Evolutionary conservation across 257 asterid species (phyloP).

Genomic region (Sherardia arvensis): DNA sequence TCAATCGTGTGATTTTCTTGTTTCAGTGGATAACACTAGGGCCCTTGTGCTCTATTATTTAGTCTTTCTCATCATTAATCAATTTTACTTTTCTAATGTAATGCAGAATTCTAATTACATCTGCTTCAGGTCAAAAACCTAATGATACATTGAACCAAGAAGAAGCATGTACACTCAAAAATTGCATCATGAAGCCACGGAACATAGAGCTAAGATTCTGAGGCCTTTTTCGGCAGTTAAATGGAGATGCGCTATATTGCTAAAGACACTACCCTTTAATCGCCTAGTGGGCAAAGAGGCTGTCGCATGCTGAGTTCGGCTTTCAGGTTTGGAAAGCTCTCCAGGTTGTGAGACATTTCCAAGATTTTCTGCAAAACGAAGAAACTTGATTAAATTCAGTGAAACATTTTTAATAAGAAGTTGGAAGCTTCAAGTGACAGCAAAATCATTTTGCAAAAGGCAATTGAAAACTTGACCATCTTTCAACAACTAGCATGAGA

Average conservation of each 20-base stretch:
- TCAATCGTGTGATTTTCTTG: constrained; percentile 6
- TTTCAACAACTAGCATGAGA: not conserved
- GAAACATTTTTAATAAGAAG: not conserved
- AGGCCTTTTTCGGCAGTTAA: too few species aligned
- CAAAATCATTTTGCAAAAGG: not conserved
- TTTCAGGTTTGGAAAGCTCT: constrained; percentile 56
- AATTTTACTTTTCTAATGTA: not conserved
- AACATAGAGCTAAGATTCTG: not conserved
- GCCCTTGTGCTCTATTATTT: not conserved
- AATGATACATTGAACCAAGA: not conserved
- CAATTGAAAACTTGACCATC: not conserved
- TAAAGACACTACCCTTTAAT: constrained; percentile 17
- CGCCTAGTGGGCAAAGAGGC: constrained; percentile 76
- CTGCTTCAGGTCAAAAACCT: not conserved
- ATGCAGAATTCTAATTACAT: not conserved
- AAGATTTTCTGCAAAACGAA: constrained; percentile 51
- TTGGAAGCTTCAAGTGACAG: not conserved
- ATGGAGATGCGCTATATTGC: not conserved
- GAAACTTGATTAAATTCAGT: not conserved
- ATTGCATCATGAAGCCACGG: not conserved
- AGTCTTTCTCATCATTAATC: not conserved
- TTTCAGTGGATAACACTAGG: constrained; percentile 7
- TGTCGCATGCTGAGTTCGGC: constrained; percentile 94
- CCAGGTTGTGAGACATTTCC: constrained; percentile 52
- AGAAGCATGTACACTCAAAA: not conserved